Conservation (phyloP, 2,329 filamentous ascomycete species). For the Fusarium multiceps region DNA sequence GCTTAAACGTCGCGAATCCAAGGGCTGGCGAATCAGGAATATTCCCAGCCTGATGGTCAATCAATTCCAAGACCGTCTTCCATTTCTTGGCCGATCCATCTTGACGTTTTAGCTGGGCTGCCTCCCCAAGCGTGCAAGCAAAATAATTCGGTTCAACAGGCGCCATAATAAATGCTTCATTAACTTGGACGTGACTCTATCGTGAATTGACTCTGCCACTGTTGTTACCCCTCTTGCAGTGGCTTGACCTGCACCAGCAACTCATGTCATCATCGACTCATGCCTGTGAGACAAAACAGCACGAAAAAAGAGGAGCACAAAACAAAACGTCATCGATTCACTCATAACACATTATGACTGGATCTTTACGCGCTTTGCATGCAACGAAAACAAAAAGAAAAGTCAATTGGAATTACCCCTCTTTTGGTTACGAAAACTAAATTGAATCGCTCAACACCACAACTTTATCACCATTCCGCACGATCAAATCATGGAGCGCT, state of each 20-base stretch:
- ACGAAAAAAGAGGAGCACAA: constrained; percentile 6
- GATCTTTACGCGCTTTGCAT: constrained; percentile 11
- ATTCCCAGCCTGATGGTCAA: constrained; percentile 59
- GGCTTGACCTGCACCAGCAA: not conserved
- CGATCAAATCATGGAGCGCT: constrained; percentile 10
- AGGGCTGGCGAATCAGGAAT: constrained; percentile 58
- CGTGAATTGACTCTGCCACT: not conserved
- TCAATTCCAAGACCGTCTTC: constrained; percentile 61
- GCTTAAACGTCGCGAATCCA: constrained; percentile 56
- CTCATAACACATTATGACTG: constrained; percentile 14
- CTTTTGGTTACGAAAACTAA: not conserved
- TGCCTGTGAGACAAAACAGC: not conserved
- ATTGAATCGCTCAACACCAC: not conserved
- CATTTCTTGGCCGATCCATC: constrained; percentile 45
- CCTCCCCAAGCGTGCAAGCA: constrained; percentile 69
- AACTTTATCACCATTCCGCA: not conserved
- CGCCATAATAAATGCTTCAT: not conserved
- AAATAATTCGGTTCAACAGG: constrained; percentile 61
- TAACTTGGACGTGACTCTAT: not conserved
- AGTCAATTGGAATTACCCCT: constrained; percentile 14
- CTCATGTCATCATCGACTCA: constrained; percentile 25
- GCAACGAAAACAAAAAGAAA: not conserved
- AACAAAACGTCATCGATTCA: constrained; percentile 32
- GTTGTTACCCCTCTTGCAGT: constrained; percentile 2
- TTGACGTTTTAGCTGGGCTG: constrained; percentile 54